phyloP scores from a whole-genome alignment of 306 rosid genomes.

The Ormosia semicastrata region DNA sequence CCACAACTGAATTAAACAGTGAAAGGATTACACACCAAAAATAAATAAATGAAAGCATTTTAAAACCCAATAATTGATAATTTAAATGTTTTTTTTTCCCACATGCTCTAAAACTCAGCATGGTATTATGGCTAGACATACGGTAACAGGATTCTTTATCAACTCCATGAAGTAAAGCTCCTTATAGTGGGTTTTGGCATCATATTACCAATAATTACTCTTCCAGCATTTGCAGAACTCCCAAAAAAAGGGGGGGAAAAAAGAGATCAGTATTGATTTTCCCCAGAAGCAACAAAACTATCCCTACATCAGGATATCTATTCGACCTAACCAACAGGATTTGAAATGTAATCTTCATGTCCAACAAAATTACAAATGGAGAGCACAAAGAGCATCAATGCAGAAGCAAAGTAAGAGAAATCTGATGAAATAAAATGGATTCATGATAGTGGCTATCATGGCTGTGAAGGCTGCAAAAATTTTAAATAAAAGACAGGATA shows the following conservation, averaged over 20 bases:
- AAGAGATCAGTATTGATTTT: background rate
- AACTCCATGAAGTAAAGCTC: constrained; percentile 5
- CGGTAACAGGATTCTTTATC: background rate
- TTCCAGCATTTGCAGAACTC: background rate
- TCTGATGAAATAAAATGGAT: constrained; percentile 13
- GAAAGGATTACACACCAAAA: constrained; percentile 15
- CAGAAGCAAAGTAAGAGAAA: background rate
- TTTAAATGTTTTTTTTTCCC: background rate
- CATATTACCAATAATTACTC: constrained; percentile 20
- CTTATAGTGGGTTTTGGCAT: constrained; percentile 3
- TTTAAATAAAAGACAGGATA: background rate
- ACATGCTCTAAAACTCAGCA: constrained; percentile 6
- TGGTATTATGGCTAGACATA: background rate
- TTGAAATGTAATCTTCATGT: constrained; percentile 18
- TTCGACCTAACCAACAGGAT: constrained; percentile 15
- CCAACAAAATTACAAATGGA: constrained; percentile 10
- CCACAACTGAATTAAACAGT: constrained; percentile 12
- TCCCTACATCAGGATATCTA: background rate
- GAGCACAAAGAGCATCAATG: background rate
- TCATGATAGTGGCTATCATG: constrained; percentile 8
- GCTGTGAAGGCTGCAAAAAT: background rate
- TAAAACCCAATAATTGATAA: constrained; percentile 9
- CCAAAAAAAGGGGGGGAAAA: background rate
- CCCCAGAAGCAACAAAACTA: constrained; percentile 13
- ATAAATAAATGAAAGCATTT: background rate